A percentile compares a stretch with the other conserved stretches of the same genome.
Conservation (phyloP, 1,284 basidiomycete genomes). For the Puccinia brachypodii region DNA sequence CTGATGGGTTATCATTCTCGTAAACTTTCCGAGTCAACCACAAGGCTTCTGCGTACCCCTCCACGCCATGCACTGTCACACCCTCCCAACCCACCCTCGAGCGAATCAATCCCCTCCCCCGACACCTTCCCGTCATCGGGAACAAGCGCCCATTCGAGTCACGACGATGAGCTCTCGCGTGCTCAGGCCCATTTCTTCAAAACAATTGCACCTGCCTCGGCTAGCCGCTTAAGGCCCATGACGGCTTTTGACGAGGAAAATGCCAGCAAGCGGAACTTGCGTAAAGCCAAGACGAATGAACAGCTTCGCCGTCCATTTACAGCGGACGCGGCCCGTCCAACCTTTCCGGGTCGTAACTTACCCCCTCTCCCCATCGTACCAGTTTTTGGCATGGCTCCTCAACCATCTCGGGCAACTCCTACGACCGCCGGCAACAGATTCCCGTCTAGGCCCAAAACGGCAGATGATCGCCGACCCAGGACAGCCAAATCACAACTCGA, state of each 20-base stretch:
- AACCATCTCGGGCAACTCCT: constrained; percentile 44
- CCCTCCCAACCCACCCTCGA: neutral
- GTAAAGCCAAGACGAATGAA: constrained; percentile 42
- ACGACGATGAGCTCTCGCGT: constrained; percentile 37
- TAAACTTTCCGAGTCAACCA: constrained; percentile 36
- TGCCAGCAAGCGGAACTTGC: neutral
- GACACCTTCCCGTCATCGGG: constrained; percentile 28
- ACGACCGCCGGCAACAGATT: constrained; percentile 31
- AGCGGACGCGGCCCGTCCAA: constrained; percentile 17
- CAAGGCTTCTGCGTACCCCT: constrained; percentile 25
- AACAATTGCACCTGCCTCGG: constrained; percentile 41
- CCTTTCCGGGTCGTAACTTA: neutral
- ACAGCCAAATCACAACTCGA: constrained; percentile 42
- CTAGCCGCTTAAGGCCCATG: constrained; percentile 35
- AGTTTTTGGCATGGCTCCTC: constrained; percentile 44
- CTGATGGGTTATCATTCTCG: constrained; percentile 39
- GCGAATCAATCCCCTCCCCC: constrained; percentile 14
- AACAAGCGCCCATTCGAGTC: constrained; percentile 10
- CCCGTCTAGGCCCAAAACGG: constrained; percentile 39
- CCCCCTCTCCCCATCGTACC: constrained; percentile 33
- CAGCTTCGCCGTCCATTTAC: constrained; percentile 42
- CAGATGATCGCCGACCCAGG: constrained; percentile 41
- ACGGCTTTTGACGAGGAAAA: constrained; percentile 26
- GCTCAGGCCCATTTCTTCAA: constrained; percentile 46
- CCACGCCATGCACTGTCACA: constrained; percentile 20